Evolutionary conservation across 2,329 filamentous ascomycete species (phyloP), one percentile per base, ranked within the genome.

Genomic region (Niveomyces coronatus): DNA sequence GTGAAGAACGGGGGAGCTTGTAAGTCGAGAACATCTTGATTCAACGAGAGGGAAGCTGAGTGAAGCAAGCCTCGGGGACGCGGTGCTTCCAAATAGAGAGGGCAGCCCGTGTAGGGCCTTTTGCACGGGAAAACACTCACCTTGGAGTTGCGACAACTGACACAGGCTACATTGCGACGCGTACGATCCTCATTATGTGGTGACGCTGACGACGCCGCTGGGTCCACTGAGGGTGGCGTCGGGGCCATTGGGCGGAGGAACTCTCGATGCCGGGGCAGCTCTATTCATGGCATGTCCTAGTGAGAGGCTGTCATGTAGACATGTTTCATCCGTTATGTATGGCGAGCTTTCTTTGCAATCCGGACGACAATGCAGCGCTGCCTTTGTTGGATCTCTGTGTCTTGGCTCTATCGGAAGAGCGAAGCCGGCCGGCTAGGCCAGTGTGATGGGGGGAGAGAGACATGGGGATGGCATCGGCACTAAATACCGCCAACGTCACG

Each of bases 71-170:
- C n/a, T 9, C 29, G 22, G 20, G 18, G 20, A 32, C 18, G 10
- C 9, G 14, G 9, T 19, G 23, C 31, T 39, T 11, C 37, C 30
- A 30, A 31, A 31, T 30, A 33, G 4, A 8, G 6, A 5, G 16
- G 20, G 18, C 9, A 28, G n/a, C n/a, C 24, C 24, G 19, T 13
- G 9, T 14, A 24, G 31, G 26, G n/a, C 22, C 20, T 14, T 18
- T 10, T 18, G 17, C 31, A 26, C 19, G 31, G 36, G 31, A 41
- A 37, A 29, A 23, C 18, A 43, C 53, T 50, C 44, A 62, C 61
- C 52, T 63, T 63, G 39, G 61, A 61, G 44, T 61, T 57, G 31
- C 58, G 57, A 40, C 58, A 61, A 47, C 52, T 61, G 37, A 61
- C 52, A 32, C 58, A 61, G 16, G 58, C 58, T 42, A 61, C 55